Base-by-base conservation (phyloP, 2,329 filamentous ascomycete genomes). In the Berkeleyomyces basicola region DNA sequence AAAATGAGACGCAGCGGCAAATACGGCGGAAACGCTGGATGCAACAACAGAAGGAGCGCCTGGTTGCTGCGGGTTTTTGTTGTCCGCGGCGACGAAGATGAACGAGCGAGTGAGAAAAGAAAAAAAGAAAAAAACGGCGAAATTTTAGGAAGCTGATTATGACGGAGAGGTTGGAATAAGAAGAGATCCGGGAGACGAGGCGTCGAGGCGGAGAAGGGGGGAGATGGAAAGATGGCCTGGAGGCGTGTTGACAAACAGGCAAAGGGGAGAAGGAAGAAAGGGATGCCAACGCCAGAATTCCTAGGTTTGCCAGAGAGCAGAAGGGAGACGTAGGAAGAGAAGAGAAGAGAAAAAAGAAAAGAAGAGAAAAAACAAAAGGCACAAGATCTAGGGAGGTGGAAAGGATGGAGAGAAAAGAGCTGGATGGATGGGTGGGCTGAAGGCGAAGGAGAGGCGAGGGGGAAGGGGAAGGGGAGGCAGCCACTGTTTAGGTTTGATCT, bases 271-370 rank as follows among this genome's bases (percentile, higher is more conserved):
- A 61, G 61, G 61, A 53, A 65, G 58, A 61, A 61, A 10, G 49
- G 51, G 51, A 64, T 62, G 61, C 63, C 61, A 63, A 65, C 63
- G 58, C 47, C 61, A 51, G 49, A 65, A 65, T 65, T 65, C 63
- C 58, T 65, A 63, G 63, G 63, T 65, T 62, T 49, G 44, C 53
- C 59, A 44, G 23, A 59, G 57, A 57, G 57, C 39, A 49, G 42
- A 49, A 47, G 51, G 31, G 33, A 51, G n/a, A 49, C 39, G 33
- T 51, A 49, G 58, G 39, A 63, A 60, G 61, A 43, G 23, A 42
- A 33, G 40, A 46, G n/a, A 37, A 59, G 42, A 53, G 23, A 47
- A 53, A 44, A 61, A 61, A 9, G 43, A 16, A 43, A 58, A n/a
- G 31, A 31, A 57, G 33, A 16, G 14, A 51, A 40, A 36, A 37